Evolutionary conservation across 345 rosid species (phyloP).

Genomic region (Syzygium oleosum): DNA sequence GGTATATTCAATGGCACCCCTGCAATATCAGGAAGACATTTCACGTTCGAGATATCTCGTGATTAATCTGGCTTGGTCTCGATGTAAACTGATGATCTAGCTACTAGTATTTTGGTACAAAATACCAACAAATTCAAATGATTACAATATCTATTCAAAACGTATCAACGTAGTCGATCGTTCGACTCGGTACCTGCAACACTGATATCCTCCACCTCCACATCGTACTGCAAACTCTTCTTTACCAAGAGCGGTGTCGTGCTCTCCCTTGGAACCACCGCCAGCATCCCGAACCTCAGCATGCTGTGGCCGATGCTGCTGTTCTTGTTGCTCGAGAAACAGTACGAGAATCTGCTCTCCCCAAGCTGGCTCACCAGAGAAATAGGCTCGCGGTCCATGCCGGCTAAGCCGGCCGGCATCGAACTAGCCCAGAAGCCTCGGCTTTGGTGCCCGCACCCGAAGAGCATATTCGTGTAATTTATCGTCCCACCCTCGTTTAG

Average conservation of each 20-base stretch:
- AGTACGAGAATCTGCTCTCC: background rate
- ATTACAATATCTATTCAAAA: background rate
- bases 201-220: background rate
- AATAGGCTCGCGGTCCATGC: background rate
- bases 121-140: background rate
- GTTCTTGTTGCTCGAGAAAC: background rate
- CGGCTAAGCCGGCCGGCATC: background rate
- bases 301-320: background rate
- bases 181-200: background rate
- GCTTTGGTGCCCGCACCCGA: constrained; percentile 7
- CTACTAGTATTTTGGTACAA: background rate
- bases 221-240: background rate
- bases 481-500: background rate
- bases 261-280: background rate
- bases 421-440: background rate
- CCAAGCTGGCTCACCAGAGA: background rate
- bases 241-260: background rate
- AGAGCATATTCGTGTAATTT: background rate
- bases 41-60: background rate
- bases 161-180: background rate
- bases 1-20: background rate
- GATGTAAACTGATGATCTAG: no score
- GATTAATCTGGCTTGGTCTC: background rate
- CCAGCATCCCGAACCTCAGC: background rate
- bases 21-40: background rate